Base-by-base conservation (phyloP, 2,329 filamentous ascomycete genomes). In the Sporothrix euskadiensis region DNA sequence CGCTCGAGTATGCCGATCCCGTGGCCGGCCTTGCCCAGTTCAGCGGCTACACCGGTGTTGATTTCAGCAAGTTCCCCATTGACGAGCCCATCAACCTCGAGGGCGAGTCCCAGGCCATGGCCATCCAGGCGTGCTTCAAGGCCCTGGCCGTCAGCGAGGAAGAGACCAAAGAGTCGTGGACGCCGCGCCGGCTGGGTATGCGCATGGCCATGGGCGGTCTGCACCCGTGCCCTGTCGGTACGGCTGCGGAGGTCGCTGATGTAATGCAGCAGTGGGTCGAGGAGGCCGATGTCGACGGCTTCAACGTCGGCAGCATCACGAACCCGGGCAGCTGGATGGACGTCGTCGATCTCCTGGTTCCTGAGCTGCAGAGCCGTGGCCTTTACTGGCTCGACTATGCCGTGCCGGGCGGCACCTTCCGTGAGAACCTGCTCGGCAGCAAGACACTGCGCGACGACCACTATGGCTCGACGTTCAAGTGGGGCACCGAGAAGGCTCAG, bases 281-380 rank as follows among this genome's bases (percentile, higher is more conserved):
- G 7, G 90, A 92, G 78, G 90, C 89, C 0, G 91, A 92, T 76
- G 87, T 93, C 0, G 91, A 93, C 78, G 91, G 91, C 0, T 94
- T 94, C 81, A 94, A 94, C 78, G 86, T 93, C 79, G 90, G 78
- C 6, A 57, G 71, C 47, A 71, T 70, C 35, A 73, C 66, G 9
- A 70, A 90, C 90, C 0, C 85, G 86, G 56, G 89, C 88, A 71
- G 68, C 0, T 92, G 92, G 78, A 86, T 89, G 73, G 90, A 93
- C 75, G 85, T 92, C 0, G 86, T 90, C 39, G 87, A 90, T 9
- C 47, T 91, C 10, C 79, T 92, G 2, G 76, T 92, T 0, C 90
- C 91, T 0, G 91, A 91, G 75, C 80, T 92, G 35, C 84, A 84
- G 59, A 80, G 81, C 30, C 82, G 90, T 16, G 89, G 89, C 7